Conservation (phyloP, 2,329 filamentous ascomycete species). For the Stachybotrys chartarum region DNA sequence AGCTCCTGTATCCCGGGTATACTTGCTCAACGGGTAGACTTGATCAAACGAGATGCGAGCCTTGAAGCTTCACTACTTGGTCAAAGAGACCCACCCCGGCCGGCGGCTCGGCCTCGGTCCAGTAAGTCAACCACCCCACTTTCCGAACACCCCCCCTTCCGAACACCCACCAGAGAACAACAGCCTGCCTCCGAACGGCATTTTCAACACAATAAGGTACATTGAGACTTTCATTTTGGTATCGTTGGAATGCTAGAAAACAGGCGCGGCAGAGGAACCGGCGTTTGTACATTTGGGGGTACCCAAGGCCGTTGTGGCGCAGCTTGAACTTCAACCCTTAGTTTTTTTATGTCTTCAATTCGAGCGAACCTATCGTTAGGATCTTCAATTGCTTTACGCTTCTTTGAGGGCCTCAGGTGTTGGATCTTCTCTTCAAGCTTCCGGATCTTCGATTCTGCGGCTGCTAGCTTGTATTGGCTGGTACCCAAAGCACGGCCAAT, state of each 20-base stretch:
- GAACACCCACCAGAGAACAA: constrained; percentile 8
- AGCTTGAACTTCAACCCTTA: not conserved
- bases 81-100: too few relatives aligned
- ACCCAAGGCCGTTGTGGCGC: not conserved
- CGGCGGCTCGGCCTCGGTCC: too few relatives aligned
- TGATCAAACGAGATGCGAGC: too few relatives aligned
- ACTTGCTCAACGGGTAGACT: not conserved
- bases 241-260: not conserved
- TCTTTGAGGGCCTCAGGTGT: not conserved
- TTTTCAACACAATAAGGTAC: not conserved
- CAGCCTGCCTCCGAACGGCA: constrained; percentile 10
- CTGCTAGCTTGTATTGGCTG: not conserved
- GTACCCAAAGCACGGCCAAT: not conserved
- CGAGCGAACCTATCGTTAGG: not conserved
- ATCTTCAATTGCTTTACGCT: not conserved
- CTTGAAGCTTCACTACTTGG: too few relatives aligned
- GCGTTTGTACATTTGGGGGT: not conserved
- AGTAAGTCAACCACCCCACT: too few relatives aligned
- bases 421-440: not conserved
- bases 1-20: constrained; percentile 3
- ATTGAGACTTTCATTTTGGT: not conserved
- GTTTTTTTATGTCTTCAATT: not conserved
- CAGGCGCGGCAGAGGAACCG: not conserved
- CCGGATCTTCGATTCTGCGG: not conserved
- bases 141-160: too few relatives aligned